Conservation (phyloP, 1,139 yeast genomes). For the Kodamaea alishanica region DNA sequence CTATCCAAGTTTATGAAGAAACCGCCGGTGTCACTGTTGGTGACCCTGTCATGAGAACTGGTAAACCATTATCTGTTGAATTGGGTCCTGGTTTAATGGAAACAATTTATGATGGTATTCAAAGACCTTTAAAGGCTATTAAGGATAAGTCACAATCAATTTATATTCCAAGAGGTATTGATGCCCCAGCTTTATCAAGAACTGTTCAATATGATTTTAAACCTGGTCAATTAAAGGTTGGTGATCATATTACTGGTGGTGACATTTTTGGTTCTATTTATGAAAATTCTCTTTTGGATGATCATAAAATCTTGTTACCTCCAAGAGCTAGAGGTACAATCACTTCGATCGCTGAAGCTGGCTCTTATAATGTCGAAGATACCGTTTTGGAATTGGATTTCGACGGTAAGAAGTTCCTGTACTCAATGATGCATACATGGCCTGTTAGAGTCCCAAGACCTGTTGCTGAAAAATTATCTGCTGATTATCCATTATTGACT, state of each 20-base stretch:
- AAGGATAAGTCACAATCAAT: constrained; percentile 83
- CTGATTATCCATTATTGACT: constrained; percentile 91
- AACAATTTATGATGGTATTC: constrained; percentile 98
- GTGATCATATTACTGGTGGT: constrained; percentile 98
- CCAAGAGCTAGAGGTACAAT: constrained; percentile 99
- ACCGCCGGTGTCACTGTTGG: constrained; percentile 99
- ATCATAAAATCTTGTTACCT: constrained; percentile 91
- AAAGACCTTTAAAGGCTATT: constrained; percentile 94
- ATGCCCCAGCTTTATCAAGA: constrained; percentile 90
- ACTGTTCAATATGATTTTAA: constrained; percentile 78
- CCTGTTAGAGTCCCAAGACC: constrained; percentile 99
- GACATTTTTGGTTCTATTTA: constrained; percentile 91
- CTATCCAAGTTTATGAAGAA: constrained; percentile 98
- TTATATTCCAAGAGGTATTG: constrained; percentile 98
- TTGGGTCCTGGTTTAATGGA: constrained; percentile 99
- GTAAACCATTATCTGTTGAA: constrained; percentile 96
- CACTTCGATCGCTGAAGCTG: constrained; percentile 82
- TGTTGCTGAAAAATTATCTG: constrained; percentile 86
- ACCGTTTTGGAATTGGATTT: constrained; percentile 90
- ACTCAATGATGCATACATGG: constrained; percentile 98
- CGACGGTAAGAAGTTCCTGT: constrained; percentile 75
- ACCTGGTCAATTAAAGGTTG: constrained; percentile 76
- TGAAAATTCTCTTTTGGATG: constrained; percentile 87
- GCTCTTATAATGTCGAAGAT: constrained; percentile 88
- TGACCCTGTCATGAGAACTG: constrained; percentile 96